These are phyloP conservation scores for Handroanthus guayacan DNA, from an alignment of 257 asterid genomes.

Conservation along the genomic window DNA sequence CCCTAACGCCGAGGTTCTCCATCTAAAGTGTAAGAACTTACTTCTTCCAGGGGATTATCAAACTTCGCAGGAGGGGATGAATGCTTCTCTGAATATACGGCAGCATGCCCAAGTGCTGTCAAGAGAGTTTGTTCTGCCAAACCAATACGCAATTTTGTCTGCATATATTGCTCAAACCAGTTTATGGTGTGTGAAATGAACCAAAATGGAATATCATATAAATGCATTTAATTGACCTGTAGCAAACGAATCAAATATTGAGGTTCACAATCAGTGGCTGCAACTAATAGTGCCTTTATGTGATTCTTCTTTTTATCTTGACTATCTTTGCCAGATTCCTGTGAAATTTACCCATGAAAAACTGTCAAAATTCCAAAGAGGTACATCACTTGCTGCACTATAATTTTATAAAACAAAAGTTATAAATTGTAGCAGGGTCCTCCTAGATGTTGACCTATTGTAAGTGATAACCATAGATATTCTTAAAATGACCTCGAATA, in stretches of 20 bases:
- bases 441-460: too few relatives aligned
- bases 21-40: slow-evolving; percentile 36
- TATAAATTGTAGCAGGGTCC: neutral
- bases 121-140: slow-evolving; percentile 92
- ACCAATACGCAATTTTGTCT: slow-evolving; percentile 91
- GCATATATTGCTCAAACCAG: slow-evolving; percentile 54
- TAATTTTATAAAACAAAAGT: slow-evolving; percentile 23
- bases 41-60: slow-evolving; percentile 80
- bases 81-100: slow-evolving; percentile 70
- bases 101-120: slow-evolving; percentile 87
- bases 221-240: slow-evolving; percentile 60
- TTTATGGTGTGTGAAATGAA: slow-evolving; percentile 35
- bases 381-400: slow-evolving; percentile 16
- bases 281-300: slow-evolving; percentile 86
- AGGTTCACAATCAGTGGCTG: slow-evolving; percentile 98
- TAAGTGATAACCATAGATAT: neutral
- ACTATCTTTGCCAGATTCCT: slow-evolving; percentile 98
- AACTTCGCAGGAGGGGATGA: slow-evolving; percentile 62
- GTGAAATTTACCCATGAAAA: slow-evolving; percentile 30
- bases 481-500: neutral
- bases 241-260: slow-evolving; percentile 93
- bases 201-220: slow-evolving; percentile 24
- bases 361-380: slow-evolving; percentile 20
- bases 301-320: slow-evolving; percentile 90
- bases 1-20: neutral